Evolutionary conservation across 23 red algal genomes (phyloP).

Genomic region (Gracilaria domingensis): DNA sequence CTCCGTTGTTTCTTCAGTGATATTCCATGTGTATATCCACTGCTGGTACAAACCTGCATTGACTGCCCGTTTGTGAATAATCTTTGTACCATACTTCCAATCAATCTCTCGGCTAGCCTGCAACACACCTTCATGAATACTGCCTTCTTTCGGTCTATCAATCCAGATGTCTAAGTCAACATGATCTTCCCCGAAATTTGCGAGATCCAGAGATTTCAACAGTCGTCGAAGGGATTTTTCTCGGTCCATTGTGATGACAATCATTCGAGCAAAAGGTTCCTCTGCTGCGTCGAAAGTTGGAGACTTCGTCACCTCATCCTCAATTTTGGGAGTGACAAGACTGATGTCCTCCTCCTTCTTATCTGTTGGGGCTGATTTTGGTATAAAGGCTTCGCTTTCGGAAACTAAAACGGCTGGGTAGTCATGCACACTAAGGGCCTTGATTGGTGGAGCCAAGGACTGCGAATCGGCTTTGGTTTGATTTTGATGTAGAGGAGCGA

Average conservation of each 20-base stretch:
- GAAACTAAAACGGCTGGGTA: constrained; percentile 62
- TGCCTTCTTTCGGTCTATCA: constrained; percentile 49
- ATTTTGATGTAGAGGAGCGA: not conserved
- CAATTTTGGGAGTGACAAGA: constrained; percentile 21
- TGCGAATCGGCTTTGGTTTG: not conserved
- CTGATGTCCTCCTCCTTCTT: constrained; percentile 19
- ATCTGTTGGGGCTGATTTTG: constrained; percentile 19
- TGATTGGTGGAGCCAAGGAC: not conserved
- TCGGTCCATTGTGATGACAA: constrained; percentile 83
- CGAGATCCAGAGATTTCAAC: constrained; percentile 49
- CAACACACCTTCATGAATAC: constrained; percentile 48
- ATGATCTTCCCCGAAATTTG: constrained; percentile 65
- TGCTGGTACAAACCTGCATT: constrained; percentile 75
- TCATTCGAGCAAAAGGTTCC: constrained; percentile 67
- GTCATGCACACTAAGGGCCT: constrained; percentile 33
- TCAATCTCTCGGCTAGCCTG: constrained; percentile 35
- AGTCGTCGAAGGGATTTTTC: constrained; percentile 55
- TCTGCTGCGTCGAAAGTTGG: constrained; percentile 37
- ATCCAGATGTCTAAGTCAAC: constrained; percentile 85
- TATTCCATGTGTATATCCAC: constrained; percentile 84
- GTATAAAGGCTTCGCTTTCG: constrained; percentile 47
- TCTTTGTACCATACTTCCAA: constrained; percentile 68
- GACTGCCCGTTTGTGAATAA: constrained; percentile 58
- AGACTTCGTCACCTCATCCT: constrained; percentile 44
- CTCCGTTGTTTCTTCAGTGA: constrained; percentile 64